Evolutionary conservation across 495 filamentous ascomycete genomes (phyloP), one percentile per base, ranked within the genome.

Genomic region (Gamarada debralockiae): DNA sequence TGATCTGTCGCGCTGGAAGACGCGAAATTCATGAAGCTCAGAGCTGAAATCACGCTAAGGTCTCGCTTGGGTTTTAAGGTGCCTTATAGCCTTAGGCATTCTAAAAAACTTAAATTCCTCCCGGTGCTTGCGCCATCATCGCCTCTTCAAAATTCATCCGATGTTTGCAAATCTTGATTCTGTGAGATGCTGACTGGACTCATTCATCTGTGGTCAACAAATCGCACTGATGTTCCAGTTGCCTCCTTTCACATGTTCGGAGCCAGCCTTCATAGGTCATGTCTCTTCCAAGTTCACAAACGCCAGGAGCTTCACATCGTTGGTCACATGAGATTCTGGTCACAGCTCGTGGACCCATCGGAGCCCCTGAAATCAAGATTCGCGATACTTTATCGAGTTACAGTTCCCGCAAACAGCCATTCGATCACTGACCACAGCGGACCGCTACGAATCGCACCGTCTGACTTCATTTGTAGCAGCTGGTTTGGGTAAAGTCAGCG

Each of bases 231-330:
- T 13, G 31, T 39, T 49, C 12, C 31, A 49, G 15, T 13, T 51
- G 33, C 48, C 18, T n/a, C 36, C 21, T 29, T 34, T 49, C 18
- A 44, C 25, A 18, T 12, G 39, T 39, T 12, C n/a, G 15, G 3
- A 18, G 23, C n/a, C 31, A 43, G 24, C 39, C 2, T n/a, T 25
- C 1, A 44, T 44, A 44, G 50, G 50, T 38, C 39, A 44, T 27
- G 39, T 52, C 50, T 52, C 37, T 44, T 23, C 21, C 8, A 17
- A 40, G 15, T 43, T 52, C 34, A 52, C 50, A 52, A 43, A 52
- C 39, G 27, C 27, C 25, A 34, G 15, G 27, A 44, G 39, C 27
- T 52, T 52, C 50, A 44, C 5, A 39, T 52, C 43, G n/a, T 52
- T 18, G 8, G 23, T 39, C 50, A 43, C 48, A 36, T 44, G 24